These are phyloP conservation scores for Penstemon eatonii DNA, from an alignment of 257 asterid genomes.

Conservation along the genomic window DNA sequence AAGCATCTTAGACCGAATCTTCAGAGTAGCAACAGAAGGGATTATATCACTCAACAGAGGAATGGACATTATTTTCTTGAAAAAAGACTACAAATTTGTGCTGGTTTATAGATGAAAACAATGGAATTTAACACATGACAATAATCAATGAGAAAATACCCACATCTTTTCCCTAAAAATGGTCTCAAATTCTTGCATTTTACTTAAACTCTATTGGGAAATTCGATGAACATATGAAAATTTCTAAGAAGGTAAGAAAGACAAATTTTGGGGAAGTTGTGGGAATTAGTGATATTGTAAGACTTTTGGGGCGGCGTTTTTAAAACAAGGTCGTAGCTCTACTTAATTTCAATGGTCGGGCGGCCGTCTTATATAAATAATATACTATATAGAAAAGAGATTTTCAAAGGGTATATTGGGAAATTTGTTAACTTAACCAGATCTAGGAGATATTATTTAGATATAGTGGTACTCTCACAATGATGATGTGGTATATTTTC, in stretches of 20 bases:
- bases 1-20: conserved; percentile 51
- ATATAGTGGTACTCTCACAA: too few species aligned
- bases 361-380: too few species aligned
- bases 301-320: too few species aligned
- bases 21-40: conserved; percentile 43
- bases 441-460: too few species aligned
- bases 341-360: too few species aligned
- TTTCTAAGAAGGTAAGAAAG: background rate
- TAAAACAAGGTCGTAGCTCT: too few species aligned
- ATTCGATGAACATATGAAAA: conserved; percentile 31
- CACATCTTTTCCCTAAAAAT: conserved; percentile 46
- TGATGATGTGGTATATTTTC: too few species aligned
- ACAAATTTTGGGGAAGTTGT: conserved; percentile 3
- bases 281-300: too few species aligned
- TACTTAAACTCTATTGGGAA: conserved; percentile 32
- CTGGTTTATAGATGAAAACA: conserved; percentile 18
- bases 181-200: conserved; percentile 61
- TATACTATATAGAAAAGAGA: too few species aligned
- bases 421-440: too few species aligned
- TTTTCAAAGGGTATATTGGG: too few species aligned
- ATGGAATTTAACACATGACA: background rate
- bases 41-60: conserved; percentile 31
- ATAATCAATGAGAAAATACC: conserved; percentile 40
- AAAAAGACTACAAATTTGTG: conserved; percentile 27
- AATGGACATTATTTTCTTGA: conserved; percentile 36